These are phyloP conservation scores for Ceratobasidium sp. DNA, from an alignment of 1,284 basidiomycete genomes.

Conservation along the genomic window DNA sequence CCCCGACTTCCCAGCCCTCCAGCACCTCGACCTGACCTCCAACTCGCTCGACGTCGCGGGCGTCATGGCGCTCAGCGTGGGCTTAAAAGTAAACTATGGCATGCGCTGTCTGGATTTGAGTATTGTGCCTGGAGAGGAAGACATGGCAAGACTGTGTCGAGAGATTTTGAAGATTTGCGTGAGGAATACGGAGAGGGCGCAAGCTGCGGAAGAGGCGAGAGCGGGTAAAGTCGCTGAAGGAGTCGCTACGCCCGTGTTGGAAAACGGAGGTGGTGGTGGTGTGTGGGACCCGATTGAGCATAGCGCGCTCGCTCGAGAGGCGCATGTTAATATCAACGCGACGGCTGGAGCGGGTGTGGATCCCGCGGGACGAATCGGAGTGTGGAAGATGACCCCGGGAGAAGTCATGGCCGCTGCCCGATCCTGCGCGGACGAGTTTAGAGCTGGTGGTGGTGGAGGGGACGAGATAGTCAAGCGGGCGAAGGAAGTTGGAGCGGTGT, in stretches of 20 bases:
- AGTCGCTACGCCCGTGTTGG: constrained; percentile 22
- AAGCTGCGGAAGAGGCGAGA: constrained; percentile 46
- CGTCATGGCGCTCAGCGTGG: constrained; percentile 91
- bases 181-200: constrained; percentile 88
- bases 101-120: constrained; percentile 95
- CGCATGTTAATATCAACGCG: constrained; percentile 42
- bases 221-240: constrained; percentile 42
- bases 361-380: constrained; percentile 46
- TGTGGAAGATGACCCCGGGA: constrained; percentile 68
- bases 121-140: constrained; percentile 90
- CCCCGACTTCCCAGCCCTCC: constrained; percentile 86
- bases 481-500: constrained; percentile 68
- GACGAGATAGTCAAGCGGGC: constrained; percentile 59
- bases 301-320: constrained; percentile 74
- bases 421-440: constrained; percentile 26
- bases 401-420: constrained; percentile 63
- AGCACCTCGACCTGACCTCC: constrained; percentile 89
- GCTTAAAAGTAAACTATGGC: constrained; percentile 83
- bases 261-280: constrained; percentile 59
- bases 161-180: constrained; percentile 88
- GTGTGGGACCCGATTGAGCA: constrained; percentile 87
- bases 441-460: constrained; percentile 23
- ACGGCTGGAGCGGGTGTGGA: constrained; percentile 38
- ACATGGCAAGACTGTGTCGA: constrained; percentile 86
- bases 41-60: constrained; percentile 90